Base-by-base conservation (phyloP, 78 protist genomes). In the Monocercomonoides exilis region DNA sequence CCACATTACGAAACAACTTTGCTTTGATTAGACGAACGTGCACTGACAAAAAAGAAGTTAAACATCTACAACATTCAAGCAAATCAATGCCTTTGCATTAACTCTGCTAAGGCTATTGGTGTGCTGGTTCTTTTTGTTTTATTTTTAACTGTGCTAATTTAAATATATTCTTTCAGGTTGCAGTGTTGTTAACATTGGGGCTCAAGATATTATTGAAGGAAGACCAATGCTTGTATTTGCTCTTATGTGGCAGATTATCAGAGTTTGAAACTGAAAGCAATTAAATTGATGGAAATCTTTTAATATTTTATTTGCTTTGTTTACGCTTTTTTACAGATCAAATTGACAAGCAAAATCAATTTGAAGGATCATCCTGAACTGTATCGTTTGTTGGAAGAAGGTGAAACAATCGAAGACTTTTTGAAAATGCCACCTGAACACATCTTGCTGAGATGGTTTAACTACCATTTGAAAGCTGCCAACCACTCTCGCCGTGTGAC, bases 241-340 rank as follows among this genome's bases (percentile, higher is more conserved):
- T 33, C 87, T 97, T 45, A 63, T 96, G 33, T 97, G 99, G 99
- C 99, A 97, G 90, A 89, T 96, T 85, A 96, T 96, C 77, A 91
- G 94, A 44, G 88, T 89, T 21, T 54, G 70, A 54, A 21, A 11
- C 21, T 54, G 11, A 11, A n/a, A n/a, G n/a, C n/a, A n/a, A n/a
- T n/a, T n/a, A n/a, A n/a, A n/a, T n/a, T n/a, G n/a, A n/a, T n/a
- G n/a, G n/a, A n/a, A n/a, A n/a, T n/a, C n/a, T n/a, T 54, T 54
- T 54, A 11, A 32, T 11, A 54, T 54, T 54, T 54, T 54, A 32
- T 54, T 54, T 54, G 70, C n/a, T n/a, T n/a, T n/a, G n/a, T n/a
- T n/a, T n/a, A n/a, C n/a, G n/a, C n/a, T 54, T 21, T 54, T 54
- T 54, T 11, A 54, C 21, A 91, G 87, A 89, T 94, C 77, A 95